Evolutionary conservation across 257 asterid genomes (phyloP).

Genomic region (Gentiana macrophylla): DNA sequence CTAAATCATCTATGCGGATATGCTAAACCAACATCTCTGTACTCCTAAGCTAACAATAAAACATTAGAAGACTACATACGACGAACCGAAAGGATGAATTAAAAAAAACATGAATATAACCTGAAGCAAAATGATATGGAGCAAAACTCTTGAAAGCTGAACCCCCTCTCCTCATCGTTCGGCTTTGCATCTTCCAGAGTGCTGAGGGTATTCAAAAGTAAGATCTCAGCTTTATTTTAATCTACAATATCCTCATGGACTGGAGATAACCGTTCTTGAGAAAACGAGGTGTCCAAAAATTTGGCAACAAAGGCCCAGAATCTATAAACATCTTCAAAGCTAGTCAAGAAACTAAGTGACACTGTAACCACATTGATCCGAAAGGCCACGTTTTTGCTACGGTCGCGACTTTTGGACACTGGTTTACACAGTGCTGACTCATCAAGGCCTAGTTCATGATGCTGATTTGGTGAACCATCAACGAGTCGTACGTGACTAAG

Average conservation of each 20-base stretch:
- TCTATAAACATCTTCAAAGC: slow-evolving; percentile 28
- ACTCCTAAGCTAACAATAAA: slow-evolving; percentile 10
- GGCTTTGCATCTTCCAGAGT: slow-evolving; percentile 1
- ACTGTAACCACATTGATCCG: slow-evolving; percentile 25
- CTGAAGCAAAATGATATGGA: slow-evolving; percentile 8
- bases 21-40: slow-evolving; percentile 6
- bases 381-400: slow-evolving; percentile 5
- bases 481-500: slow-evolving; percentile 20
- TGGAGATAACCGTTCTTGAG: slow-evolving; percentile 13
- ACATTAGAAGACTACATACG: slow-evolving; percentile 4
- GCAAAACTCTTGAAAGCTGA: slow-evolving; percentile 1
- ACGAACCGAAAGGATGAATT: slow-evolving; percentile 5
- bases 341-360: slow-evolving; percentile 27
- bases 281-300: slow-evolving; percentile 22
- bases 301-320: slow-evolving; percentile 31
- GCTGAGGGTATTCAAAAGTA: background rate
- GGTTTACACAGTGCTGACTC: slow-evolving; percentile 18
- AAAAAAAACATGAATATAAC: background rate
- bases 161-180: background rate
- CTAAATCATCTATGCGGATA: background rate
- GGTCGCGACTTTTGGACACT: slow-evolving; percentile 6
- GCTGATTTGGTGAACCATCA: slow-evolving; percentile 12
- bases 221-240: background rate
- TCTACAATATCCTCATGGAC: slow-evolving; percentile 13
- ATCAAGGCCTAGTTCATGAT: background rate